These are phyloP conservation scores for Tricholoma sp. DNA, from an alignment of 768 basidiomycete species.

Conservation along the genomic window DNA sequence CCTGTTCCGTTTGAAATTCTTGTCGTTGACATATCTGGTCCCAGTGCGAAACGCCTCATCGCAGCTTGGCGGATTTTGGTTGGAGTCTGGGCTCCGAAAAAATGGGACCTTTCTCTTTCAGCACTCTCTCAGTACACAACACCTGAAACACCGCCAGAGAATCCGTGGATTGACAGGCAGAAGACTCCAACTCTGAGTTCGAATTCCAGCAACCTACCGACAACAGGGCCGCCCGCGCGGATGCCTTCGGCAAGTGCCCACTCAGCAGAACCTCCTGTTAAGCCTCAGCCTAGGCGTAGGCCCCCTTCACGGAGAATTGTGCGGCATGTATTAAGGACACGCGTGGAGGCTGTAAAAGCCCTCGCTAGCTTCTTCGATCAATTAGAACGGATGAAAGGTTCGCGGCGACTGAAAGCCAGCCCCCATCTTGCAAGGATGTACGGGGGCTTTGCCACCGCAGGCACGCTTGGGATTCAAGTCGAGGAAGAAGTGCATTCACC, in stretches of 20 bases:
- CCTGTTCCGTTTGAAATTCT: conserved; percentile 6
- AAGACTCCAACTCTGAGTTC: conserved; percentile 19
- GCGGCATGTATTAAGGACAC: conserved; percentile 82
- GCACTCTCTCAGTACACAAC: conserved; percentile 71
- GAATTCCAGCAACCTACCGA: conserved; percentile 15
- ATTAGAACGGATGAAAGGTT: conserved; percentile 37
- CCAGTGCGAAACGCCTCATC: conserved; percentile 77
- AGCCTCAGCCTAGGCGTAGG: conserved; percentile 32
- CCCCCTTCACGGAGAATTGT: conserved; percentile 82
- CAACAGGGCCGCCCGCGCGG: conserved; percentile 9
- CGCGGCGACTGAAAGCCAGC: conserved; percentile 40
- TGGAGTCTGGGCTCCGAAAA: conserved; percentile 87
- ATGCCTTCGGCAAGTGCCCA: conserved; percentile 10
- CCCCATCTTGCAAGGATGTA: conserved; percentile 41
- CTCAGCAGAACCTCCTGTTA: conserved; percentile 37
- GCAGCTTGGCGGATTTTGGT: conserved; percentile 97
- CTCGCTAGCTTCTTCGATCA: conserved; percentile 70
- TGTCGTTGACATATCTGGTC: neutral
- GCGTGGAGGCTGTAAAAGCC: conserved; percentile 76
- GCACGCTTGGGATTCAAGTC: conserved; percentile 19
- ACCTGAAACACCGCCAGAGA: conserved; percentile 60
- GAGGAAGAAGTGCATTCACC: conserved; percentile 18
- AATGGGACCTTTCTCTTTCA: conserved; percentile 74
- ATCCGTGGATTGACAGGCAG: conserved; percentile 61
- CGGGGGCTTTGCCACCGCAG: conserved; percentile 42